phyloP scores from a whole-genome alignment of 1,284 basidiomycete genomes.

The Ganoderma sinense region DNA sequence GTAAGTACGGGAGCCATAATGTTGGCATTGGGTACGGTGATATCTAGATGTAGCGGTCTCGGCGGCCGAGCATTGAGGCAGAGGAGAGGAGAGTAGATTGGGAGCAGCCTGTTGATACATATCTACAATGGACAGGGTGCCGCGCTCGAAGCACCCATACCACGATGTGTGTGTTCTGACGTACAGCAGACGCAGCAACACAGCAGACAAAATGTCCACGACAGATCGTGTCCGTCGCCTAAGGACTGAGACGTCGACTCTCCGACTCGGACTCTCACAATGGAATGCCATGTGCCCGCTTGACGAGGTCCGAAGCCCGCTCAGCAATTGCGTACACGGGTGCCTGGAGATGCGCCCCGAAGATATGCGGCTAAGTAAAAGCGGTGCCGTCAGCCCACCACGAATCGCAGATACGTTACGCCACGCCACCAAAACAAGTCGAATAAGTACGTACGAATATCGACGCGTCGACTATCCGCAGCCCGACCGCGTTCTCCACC shows the following conservation, averaged over 20 bases:
- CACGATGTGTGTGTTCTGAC: neutral
- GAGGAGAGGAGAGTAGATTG: neutral
- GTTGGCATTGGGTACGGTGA: neutral
- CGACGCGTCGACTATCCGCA: neutral
- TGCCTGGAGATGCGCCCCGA: constrained; percentile 33
- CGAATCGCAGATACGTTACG: neutral
- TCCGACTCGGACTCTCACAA: neutral
- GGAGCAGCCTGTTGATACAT: neutral
- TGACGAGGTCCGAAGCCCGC: constrained; percentile 33
- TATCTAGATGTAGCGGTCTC: neutral
- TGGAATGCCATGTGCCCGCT: constrained; percentile 11
- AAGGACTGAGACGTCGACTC: no score
- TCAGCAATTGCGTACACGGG: constrained; percentile 35
- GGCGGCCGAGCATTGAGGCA: neutral
- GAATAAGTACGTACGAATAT: neutral
- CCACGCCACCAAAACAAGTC: neutral
- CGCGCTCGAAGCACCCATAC: neutral
- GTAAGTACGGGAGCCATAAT: neutral
- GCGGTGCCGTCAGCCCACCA: neutral
- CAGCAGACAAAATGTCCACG: neutral
- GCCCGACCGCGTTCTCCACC: neutral
- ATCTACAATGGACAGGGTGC: neutral
- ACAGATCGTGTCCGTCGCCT: neutral
- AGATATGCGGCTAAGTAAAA: constrained; percentile 30
- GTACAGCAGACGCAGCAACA: neutral